Evolutionary conservation across 2,329 filamentous ascomycete species (phyloP).

Genomic region (Fusarium hostae): DNA sequence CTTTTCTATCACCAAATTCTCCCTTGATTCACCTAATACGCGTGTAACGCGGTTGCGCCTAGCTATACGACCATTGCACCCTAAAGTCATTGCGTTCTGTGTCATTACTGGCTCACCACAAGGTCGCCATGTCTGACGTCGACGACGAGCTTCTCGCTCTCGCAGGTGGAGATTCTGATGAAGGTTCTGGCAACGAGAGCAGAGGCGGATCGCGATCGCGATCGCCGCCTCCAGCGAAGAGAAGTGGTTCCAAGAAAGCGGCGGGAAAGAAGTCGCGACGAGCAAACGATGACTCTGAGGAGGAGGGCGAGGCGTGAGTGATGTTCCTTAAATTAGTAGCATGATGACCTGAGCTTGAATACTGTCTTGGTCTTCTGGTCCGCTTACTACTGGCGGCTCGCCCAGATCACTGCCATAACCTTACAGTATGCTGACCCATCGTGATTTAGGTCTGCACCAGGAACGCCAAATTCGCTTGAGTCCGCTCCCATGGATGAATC

Average conservation of each 20-base stretch:
- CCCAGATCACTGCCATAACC: not conserved
- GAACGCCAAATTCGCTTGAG: conserved; percentile 78
- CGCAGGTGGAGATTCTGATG: conserved; percentile 79
- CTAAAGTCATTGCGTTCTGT: conserved; percentile 22
- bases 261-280: conserved; percentile 61
- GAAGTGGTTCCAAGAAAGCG: conserved; percentile 45
- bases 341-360: not conserved
- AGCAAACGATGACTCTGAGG: conserved; percentile 62
- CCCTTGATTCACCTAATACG: conserved; percentile 9
- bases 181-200: conserved; percentile 64
- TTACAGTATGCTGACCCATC: conserved; percentile 21
- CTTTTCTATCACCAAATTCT: not conserved
- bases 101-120: conserved; percentile 1
- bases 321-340: conserved; percentile 2
- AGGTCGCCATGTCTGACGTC: conserved; percentile 79
- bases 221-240: conserved; percentile 56
- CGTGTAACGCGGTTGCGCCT: conserved; percentile 26
- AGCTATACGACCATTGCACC: conserved; percentile 3
- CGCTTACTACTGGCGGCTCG: not conserved
- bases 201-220: conserved; percentile 62
- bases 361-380: not conserved
- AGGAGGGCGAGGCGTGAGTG: conserved; percentile 68
- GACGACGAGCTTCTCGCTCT: conserved; percentile 95
- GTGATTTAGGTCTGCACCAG: conserved; percentile 70
- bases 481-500: conserved; percentile 93